A percentile compares a stretch with the other conserved stretches of the same genome.
Evolutionary conservation across 2,329 filamentous ascomycete genomes (phyloP).

Genomic region (Cyclaneusma minus): DNA sequence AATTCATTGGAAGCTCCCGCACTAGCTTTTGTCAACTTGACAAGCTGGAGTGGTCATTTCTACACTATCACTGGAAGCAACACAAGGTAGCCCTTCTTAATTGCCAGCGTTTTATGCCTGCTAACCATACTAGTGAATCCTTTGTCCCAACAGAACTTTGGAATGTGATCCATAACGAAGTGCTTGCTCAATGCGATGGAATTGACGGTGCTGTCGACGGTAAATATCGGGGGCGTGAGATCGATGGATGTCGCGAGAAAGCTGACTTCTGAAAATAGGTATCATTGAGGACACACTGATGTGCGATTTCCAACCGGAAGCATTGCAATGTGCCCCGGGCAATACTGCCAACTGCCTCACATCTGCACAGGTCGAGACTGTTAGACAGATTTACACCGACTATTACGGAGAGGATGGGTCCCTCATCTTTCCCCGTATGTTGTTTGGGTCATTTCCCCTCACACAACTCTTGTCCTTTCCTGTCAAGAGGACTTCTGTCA

Average conservation of each 20-base stretch:
- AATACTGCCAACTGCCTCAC: slow-evolving; percentile 26
- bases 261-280: slow-evolving; percentile 22
- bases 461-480: too few species aligned
- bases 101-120: too few species aligned
- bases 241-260: slow-evolving; percentile 29
- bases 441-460: too few species aligned
- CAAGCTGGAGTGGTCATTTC: slow-evolving; percentile 26
- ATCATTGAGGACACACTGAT: slow-evolving; percentile 21
- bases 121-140: too few species aligned
- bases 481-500: too few species aligned
- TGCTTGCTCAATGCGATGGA: slow-evolving; percentile 30
- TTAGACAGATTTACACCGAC: slow-evolving; percentile 25
- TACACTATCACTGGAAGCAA: slow-evolving; percentile 24
- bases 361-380: slow-evolving; percentile 24
- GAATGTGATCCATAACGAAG: slow-evolving; percentile 19
- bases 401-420: slow-evolving; percentile 25
- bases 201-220: slow-evolving; percentile 32
- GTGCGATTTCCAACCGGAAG: slow-evolving; percentile 7
- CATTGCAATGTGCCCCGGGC: slow-evolving; percentile 11
- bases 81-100: slow-evolving; percentile 17
- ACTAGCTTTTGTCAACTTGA: slow-evolving; percentile 25
- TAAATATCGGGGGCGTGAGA: too few species aligned
- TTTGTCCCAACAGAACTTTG: slow-evolving; percentile 17
- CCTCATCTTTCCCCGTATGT: slow-evolving; percentile 32
- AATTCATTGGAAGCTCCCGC: too few species aligned